Conservation (phyloP, 441 rosid genomes). For the Jatropha podagrica region DNA sequence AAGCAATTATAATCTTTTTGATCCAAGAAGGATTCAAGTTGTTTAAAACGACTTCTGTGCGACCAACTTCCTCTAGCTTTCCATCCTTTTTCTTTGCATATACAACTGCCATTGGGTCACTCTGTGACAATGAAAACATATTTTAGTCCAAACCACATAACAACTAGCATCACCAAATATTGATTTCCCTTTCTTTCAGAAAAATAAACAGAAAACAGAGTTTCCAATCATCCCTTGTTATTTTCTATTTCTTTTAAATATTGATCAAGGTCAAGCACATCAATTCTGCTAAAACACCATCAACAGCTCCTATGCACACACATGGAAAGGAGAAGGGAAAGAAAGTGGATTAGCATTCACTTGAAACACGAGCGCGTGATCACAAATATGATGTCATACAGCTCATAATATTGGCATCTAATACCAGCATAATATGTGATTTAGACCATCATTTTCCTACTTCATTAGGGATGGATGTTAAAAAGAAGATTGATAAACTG, state of each 20-base stretch:
- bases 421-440: background rate
- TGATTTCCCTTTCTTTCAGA: background rate
- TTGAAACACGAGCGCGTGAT: no score
- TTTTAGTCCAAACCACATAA: slow-evolving; percentile 6
- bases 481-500: background rate
- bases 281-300: background rate
- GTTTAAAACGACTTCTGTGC: slow-evolving; percentile 78
- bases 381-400: background rate
- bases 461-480: background rate
- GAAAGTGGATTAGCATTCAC: background rate
- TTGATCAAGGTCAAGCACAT: background rate
- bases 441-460: background rate
- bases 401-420: background rate
- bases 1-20: slow-evolving; percentile 56
- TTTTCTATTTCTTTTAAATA: background rate
- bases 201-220: background rate
- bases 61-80: slow-evolving; percentile 71
- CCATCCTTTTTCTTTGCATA: slow-evolving; percentile 63
- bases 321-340: background rate
- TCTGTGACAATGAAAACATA: slow-evolving; percentile 40
- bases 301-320: background rate
- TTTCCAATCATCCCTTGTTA: background rate
- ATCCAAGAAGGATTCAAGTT: slow-evolving; percentile 76
- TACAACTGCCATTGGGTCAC: slow-evolving; percentile 80
- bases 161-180: background rate